These are phyloP conservation scores for Trichoderma sp. DNA, from an alignment of 2,329 filamentous ascomycete genomes.

Conservation along the genomic window DNA sequence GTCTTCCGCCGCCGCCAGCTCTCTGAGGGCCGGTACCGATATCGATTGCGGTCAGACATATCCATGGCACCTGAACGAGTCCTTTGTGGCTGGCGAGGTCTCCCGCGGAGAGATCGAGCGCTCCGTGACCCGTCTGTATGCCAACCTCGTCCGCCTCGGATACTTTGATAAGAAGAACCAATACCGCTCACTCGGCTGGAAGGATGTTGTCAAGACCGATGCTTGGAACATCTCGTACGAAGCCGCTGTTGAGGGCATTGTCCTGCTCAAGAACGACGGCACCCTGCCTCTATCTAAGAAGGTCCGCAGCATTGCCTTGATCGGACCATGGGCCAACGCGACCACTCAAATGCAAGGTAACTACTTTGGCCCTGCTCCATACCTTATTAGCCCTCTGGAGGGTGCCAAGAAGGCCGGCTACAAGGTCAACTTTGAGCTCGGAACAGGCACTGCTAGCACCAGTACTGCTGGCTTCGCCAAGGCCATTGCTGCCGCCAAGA, in stretches of 20 bases:
- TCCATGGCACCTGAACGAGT: constrained; percentile 17
- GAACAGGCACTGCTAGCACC: neutral
- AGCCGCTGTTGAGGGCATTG: constrained; percentile 57
- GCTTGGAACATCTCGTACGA: constrained; percentile 25
- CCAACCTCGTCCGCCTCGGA: constrained; percentile 16
- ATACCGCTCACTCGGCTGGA: constrained; percentile 41
- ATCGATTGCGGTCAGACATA: constrained; percentile 23
- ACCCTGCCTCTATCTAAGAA: constrained; percentile 46
- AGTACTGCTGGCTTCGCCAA: constrained; percentile 9
- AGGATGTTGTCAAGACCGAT: constrained; percentile 42
- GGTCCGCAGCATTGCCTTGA: constrained; percentile 22
- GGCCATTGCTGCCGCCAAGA: constrained; percentile 37
- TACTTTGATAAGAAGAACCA: constrained; percentile 16
- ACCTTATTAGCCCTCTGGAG: constrained; percentile 50
- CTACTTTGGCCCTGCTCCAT: constrained; percentile 45
- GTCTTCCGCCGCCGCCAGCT: constrained; percentile 33
- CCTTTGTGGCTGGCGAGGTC: constrained; percentile 11
- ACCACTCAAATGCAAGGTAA: constrained; percentile 27
- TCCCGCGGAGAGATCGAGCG: constrained; percentile 18
- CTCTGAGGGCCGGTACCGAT: constrained; percentile 34
- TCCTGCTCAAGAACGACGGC: constrained; percentile 60
- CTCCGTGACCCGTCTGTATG: constrained; percentile 14
- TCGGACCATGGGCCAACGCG: constrained; percentile 33
- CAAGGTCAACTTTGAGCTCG: constrained; percentile 4
- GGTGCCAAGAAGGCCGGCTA: constrained; percentile 34